Evolutionary conservation across 2,329 filamentous ascomycete genomes (phyloP).

Genomic region (Cladophialophora exuberans): DNA sequence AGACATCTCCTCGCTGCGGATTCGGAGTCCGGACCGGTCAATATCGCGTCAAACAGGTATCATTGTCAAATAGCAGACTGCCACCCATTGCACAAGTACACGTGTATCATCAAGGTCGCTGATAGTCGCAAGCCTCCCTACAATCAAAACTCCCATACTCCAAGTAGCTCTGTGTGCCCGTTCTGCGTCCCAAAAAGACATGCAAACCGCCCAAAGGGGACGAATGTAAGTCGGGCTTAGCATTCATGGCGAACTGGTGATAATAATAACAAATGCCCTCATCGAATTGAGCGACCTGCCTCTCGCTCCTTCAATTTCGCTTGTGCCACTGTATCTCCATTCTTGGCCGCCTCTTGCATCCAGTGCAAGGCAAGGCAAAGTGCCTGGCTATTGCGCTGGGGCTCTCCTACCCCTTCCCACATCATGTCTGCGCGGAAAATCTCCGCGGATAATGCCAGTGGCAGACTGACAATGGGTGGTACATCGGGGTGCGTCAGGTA

Average conservation of each 20-base stretch:
- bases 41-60: not conserved
- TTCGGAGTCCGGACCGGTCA: not conserved
- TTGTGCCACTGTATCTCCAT: slow-evolving; percentile 83
- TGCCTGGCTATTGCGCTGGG: slow-evolving; percentile 59
- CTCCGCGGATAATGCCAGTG: slow-evolving; percentile 80
- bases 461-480: slow-evolving; percentile 76
- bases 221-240: not conserved
- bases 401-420: slow-evolving; percentile 44
- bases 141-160: not conserved
- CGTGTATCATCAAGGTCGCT: slow-evolving; percentile 19
- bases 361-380: slow-evolving; percentile 97
- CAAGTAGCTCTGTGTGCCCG: not conserved
- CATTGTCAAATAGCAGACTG: slow-evolving; percentile 17
- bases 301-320: slow-evolving; percentile 76
- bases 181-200: not conserved
- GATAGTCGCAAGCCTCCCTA: not conserved
- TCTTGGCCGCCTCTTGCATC: slow-evolving; percentile 87
- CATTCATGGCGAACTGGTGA: slow-evolving; percentile 6
- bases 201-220: slow-evolving; percentile 4
- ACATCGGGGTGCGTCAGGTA: slow-evolving; percentile 91
- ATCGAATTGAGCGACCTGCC: slow-evolving; percentile 63
- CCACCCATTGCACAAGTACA: slow-evolving; percentile 23
- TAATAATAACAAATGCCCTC: slow-evolving; percentile 34
- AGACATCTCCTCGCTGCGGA: not conserved
- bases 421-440: slow-evolving; percentile 90